Base-by-base conservation (phyloP, 768 basidiomycete species). In the Tubosaeta brunneosetosa region DNA sequence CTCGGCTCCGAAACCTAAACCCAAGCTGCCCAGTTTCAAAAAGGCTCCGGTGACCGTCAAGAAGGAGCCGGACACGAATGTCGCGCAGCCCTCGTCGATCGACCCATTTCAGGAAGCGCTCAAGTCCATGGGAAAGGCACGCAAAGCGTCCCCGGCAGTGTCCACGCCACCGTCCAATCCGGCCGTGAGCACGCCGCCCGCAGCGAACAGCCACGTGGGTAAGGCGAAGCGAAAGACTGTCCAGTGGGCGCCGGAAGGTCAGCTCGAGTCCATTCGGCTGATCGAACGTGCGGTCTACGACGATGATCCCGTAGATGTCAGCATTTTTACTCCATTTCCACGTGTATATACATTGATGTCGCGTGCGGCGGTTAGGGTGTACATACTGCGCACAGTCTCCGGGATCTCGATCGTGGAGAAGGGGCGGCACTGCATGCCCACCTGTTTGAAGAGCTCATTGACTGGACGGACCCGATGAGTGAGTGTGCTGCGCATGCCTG, bases 201-300 rank as follows among this genome's bases (percentile, higher is more conserved):
- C 70, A n/a, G 57, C 70, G 17, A 70, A 66, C 52, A 67, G 71
- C 51, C 66, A 71, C 60, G 67, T 67, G 47, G 77, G 80, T 62
- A 69, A 62, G 62, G 83, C 80, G 74, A 85, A 81, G 74, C 84
- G 82, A 74, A 92, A 92, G 71, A 70, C 79, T 42, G 90, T 91
- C 44, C 82, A 82, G 29, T 92, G 90, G 86, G 82, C 86, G 34
- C 75, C 86, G 37, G 88, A 89, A 56, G 78, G 75, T 64, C 73
- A 81, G 67, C 83, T 93, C 59, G 87, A 84, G 74, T 74, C 80
- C 63, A 77, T 93, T 68, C 83, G 82, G 70, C 70, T 84, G 67
- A 93, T 93, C 73, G 88, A 91, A 74, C 82, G 80, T 64, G 90
- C 91, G 58, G 76, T 91, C 62, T 93, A 93, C 74, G 91, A 91